Conservation (phyloP, 352 stramenopile genomes). For the Phytophthora colocasiae region DNA sequence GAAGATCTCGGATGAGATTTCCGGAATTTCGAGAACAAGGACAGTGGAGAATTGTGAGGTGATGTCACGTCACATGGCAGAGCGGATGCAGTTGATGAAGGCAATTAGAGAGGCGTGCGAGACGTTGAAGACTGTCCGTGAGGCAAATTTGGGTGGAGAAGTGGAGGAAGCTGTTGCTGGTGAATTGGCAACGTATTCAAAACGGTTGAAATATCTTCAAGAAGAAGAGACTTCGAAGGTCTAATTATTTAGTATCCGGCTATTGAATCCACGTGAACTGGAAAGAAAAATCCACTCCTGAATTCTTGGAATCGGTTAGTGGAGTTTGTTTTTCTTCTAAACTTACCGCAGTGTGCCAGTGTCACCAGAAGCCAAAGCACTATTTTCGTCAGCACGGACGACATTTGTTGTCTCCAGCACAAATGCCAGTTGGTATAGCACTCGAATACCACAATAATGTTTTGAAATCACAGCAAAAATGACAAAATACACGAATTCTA, state of each 20-base stretch:
- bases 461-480: not conserved
- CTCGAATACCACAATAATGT: not conserved
- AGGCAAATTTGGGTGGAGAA: not conserved
- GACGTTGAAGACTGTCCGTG: not conserved
- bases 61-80: too few relatives aligned
- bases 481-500: not conserved
- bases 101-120: not conserved
- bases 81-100: slow-evolving; percentile 1
- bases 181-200: not conserved
- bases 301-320: not conserved
- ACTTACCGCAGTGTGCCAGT: not conserved
- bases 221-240: not conserved
- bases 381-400: not conserved
- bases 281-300: not conserved
- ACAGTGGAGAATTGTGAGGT: too few relatives aligned
- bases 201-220: not conserved
- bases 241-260: too few relatives aligned
- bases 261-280: too few relatives aligned
- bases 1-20: not conserved
- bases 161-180: not conserved
- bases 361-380: not conserved
- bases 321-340: too few relatives aligned
- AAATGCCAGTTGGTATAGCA: not conserved
- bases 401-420: not conserved
- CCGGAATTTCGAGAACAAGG: not conserved